These are phyloP conservation scores for Phytophthora pseudosyringae DNA, from an alignment of 352 stramenopile genomes.

Conservation along the genomic window DNA sequence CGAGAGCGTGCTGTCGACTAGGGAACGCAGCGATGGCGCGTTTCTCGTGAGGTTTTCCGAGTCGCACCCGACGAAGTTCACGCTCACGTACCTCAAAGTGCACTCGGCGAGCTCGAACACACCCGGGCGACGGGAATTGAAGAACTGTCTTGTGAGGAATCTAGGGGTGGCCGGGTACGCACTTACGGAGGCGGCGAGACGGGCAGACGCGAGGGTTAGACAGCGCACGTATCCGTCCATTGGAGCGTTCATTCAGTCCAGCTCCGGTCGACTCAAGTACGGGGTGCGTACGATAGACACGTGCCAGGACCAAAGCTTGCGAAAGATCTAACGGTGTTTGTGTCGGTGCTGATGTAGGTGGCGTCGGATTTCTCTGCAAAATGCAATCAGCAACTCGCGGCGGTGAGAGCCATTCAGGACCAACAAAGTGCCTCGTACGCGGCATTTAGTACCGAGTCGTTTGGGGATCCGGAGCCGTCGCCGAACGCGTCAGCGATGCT, in stretches of 20 bases:
- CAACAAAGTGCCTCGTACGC: slow-evolving; percentile 66
- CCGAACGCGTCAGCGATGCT: slow-evolving; percentile 41
- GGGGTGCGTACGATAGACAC: slow-evolving; percentile 42
- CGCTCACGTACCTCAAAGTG: slow-evolving; percentile 80
- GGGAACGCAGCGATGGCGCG: slow-evolving; percentile 53
- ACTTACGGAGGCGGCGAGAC: slow-evolving; percentile 49
- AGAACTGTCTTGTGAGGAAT: slow-evolving; percentile 80
- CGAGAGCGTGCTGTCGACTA: slow-evolving; percentile 44
- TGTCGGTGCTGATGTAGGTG: slow-evolving; percentile 35
- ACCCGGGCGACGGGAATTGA: slow-evolving; percentile 57
- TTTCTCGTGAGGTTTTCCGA: slow-evolving; percentile 86
- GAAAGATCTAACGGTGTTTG: slow-evolving; percentile 2
- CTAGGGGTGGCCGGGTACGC: slow-evolving; percentile 54
- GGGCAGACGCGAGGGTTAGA: slow-evolving; percentile 20
- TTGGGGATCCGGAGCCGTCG: slow-evolving; percentile 30
- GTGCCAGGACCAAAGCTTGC: background rate
- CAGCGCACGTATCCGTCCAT: slow-evolving; percentile 67
- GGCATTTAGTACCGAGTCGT: slow-evolving; percentile 70
- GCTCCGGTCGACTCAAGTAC: slow-evolving; percentile 59
- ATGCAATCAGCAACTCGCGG: slow-evolving; percentile 64
- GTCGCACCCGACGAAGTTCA: slow-evolving; percentile 79
- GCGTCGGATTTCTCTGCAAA: slow-evolving; percentile 54
- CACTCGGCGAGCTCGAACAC: slow-evolving; percentile 38
- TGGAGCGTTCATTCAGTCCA: slow-evolving; percentile 67
- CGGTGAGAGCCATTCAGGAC: slow-evolving; percentile 48